Percentiles rank a stretch among this genome's conserved stretches.
Conservation (phyloP, 31 red algal genomes). For the Porphyra umbilicalis region DNA sequence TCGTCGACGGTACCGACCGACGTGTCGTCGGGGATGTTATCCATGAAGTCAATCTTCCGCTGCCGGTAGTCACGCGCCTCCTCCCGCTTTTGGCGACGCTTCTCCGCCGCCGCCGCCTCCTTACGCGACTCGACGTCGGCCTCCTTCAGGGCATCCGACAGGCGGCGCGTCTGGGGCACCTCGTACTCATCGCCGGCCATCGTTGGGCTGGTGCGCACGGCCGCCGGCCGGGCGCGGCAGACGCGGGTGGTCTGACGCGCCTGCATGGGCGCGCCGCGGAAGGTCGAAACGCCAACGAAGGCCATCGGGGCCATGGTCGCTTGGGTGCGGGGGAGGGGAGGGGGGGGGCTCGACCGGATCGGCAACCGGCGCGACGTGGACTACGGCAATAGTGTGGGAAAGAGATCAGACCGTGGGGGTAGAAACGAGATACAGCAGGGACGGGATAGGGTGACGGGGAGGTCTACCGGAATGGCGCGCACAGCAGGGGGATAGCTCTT, state of each 20-base stretch:
- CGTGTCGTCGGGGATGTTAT: conserved; percentile 83
- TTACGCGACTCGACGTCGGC: conserved; percentile 89
- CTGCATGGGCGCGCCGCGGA: neutral
- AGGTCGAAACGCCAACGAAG: neutral
- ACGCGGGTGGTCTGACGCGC: neutral
- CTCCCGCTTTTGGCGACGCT: conserved; percentile 26
- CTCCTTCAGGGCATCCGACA: conserved; percentile 93
- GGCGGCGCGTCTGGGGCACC: conserved; percentile 68
- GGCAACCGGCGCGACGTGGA: no score
- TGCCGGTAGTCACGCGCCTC: conserved; percentile 54
- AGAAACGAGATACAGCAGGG: no score
- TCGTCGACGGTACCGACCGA: conserved; percentile 88
- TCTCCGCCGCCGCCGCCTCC: conserved; percentile 59
- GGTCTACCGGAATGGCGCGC: no score
- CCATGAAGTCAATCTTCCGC: conserved; percentile 65
- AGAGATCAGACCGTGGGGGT: no score
- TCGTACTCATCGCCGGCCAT: conserved; percentile 64
- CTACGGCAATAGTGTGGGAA: no score
- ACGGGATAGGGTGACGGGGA: no score
- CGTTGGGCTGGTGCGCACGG: neutral
- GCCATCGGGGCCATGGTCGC: neutral
- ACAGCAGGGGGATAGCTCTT: no score
- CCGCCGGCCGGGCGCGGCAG: neutral
- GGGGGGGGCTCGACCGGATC: no score
- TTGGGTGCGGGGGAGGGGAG: no score